Percentiles rank a stretch among this genome's conserved stretches.
phyloP scores from a whole-genome alignment of 805 yeast species.

The Lachancea waltii region DNA sequence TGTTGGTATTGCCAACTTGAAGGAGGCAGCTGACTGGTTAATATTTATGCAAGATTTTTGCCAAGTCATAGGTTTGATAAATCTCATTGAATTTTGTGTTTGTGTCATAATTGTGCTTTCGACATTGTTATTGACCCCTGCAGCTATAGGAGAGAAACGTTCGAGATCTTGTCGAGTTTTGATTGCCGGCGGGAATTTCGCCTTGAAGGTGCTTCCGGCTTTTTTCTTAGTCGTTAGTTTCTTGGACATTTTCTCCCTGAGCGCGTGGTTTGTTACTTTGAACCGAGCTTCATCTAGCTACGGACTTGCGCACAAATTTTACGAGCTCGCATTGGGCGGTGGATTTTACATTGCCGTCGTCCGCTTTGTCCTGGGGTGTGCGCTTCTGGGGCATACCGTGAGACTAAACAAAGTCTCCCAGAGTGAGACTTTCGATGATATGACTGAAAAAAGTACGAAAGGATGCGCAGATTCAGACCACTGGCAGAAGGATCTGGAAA shows the following conservation, averaged over 20 bases:
- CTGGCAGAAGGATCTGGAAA: constrained; percentile 3
- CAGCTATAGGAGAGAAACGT: not conserved
- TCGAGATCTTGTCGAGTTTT: not conserved
- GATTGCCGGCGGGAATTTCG: not conserved
- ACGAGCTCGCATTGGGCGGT: constrained; percentile 1
- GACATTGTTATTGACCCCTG: constrained; percentile 1
- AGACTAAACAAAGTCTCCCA: no score
- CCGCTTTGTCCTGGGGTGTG: constrained; percentile 4
- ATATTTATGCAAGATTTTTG: constrained; percentile 3
- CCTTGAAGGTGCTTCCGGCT: constrained; percentile 2
- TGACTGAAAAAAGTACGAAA: not conserved
- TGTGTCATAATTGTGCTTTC: constrained; percentile 1
- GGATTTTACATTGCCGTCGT: constrained; percentile 4
- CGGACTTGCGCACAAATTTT: constrained; percentile 3
- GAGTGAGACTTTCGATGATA: no score
- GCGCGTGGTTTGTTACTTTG: not conserved
- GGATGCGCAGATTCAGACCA: not conserved
- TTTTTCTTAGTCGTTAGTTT: constrained; percentile 1
- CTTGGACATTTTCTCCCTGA: not conserved
- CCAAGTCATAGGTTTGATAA: constrained; percentile 1
- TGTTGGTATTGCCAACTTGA: not conserved
- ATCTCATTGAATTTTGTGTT: constrained; percentile 3
- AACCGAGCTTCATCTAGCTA: constrained; percentile 1
- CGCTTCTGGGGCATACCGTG: constrained; percentile 1
- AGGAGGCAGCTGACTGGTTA: constrained; percentile 1